phyloP scores from a whole-genome alignment of 164 flowering plant genomes.

The Berberis thunbergii region DNA sequence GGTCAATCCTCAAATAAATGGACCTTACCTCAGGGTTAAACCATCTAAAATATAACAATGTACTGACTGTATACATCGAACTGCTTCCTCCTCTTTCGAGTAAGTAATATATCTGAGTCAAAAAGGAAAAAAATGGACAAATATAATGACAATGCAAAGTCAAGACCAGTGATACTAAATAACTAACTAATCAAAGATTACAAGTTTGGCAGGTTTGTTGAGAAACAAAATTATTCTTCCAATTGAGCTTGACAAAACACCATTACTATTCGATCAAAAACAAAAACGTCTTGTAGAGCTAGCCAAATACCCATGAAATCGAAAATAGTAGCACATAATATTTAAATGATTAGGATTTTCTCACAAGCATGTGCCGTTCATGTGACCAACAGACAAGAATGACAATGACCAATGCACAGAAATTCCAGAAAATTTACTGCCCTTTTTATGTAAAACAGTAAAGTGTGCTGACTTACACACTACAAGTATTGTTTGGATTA shows the following conservation, averaged over 20 bases:
- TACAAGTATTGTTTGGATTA: conserved; percentile 75
- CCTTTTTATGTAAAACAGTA: neutral
- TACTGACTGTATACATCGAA: conserved; percentile 89
- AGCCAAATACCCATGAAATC: no score
- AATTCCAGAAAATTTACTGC: neutral
- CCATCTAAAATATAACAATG: conserved; percentile 89
- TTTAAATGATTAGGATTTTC: no score
- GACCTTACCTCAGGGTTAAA: conserved; percentile 59
- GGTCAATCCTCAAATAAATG: neutral
- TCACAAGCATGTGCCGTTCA: no score
- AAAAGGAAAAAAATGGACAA: neutral
- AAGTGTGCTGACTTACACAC: conserved; percentile 67
- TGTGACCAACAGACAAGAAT: no score
- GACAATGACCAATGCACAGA: neutral
- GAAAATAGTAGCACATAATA: no score
- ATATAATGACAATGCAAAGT: neutral
- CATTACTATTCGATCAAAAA: no score
- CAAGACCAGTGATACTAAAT: no score
- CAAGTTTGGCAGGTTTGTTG: no score
- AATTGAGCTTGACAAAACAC: no score
- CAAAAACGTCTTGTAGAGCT: no score
- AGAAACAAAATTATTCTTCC: no score
- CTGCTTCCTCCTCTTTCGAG: conserved; percentile 90
- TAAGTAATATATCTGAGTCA: conserved; percentile 80
- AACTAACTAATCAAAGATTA: no score